phyloP scores from a whole-genome alignment of 495 filamentous ascomycete genomes.

The Penicillium coffeae region DNA sequence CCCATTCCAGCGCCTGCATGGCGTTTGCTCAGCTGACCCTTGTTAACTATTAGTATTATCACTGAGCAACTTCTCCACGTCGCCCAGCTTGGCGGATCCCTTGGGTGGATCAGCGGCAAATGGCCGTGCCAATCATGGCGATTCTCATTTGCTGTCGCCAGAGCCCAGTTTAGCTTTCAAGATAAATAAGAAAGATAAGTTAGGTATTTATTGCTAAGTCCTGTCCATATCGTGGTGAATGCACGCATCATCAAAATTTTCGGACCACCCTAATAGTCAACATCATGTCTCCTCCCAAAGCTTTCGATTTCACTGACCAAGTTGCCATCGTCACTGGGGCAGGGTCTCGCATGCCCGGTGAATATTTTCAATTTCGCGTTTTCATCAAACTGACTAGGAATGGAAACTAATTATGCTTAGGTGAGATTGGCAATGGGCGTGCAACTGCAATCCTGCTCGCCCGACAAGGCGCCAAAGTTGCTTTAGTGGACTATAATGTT shows the following conservation, averaged over 20 bases:
- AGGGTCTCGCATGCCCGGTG: conserved; percentile 6
- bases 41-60: no score
- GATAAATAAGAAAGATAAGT: no score
- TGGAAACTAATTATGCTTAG: not conserved
- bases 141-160: not conserved
- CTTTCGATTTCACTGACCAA: conserved; percentile 2
- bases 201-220: no score
- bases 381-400: no score
- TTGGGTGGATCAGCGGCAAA: not conserved
- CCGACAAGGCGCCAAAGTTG: conserved; percentile 5
- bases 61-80: no score
- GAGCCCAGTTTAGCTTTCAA: not conserved
- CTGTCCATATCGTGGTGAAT: no score
- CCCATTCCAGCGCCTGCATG: no score
- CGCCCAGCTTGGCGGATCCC: no score
- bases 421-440: conserved; percentile 3
- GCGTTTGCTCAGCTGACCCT: no score
- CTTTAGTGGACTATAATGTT: conserved; percentile 2
- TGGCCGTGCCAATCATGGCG: not conserved
- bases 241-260: not conserved
- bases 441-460: conserved; percentile 6
- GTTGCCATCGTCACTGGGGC: conserved; percentile 9
- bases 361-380: not conserved
- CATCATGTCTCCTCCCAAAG: not conserved
- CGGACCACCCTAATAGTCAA: not conserved